phyloP scores from a whole-genome alignment of 2,329 filamentous ascomycete species.

The Chaetomiaceae sp. region DNA sequence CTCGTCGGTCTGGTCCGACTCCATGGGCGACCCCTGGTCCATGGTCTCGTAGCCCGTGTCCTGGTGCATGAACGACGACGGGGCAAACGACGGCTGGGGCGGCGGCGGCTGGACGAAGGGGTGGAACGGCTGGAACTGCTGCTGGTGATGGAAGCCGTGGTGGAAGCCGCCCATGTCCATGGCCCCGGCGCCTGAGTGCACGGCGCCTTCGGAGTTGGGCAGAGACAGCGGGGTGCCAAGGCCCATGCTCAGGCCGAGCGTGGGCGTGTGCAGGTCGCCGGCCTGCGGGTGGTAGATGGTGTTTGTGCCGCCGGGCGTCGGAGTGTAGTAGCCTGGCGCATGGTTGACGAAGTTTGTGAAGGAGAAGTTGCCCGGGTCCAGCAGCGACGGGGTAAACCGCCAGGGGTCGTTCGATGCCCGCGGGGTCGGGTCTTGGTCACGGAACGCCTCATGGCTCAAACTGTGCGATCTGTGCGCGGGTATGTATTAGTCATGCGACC shows the following conservation, averaged over 20 bases:
- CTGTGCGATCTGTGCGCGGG: conserved; percentile 42
- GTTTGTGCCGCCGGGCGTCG: conserved; percentile 75
- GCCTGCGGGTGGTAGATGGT: conserved; percentile 79
- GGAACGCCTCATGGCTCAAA: conserved; percentile 43
- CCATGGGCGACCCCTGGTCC: conserved; percentile 66
- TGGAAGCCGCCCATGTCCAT: conserved; percentile 68
- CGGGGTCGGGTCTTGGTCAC: conserved; percentile 77
- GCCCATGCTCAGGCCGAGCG: conserved; percentile 67
- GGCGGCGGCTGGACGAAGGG: conserved; percentile 63
- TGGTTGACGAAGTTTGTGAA: conserved; percentile 79
- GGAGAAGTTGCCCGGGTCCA: conserved; percentile 79
- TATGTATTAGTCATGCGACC: conserved; percentile 3
- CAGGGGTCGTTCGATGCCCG: conserved; percentile 75
- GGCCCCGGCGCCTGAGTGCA: conserved; percentile 56
- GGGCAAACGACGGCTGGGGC: conserved; percentile 61
- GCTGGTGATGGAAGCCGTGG: conserved; percentile 43
- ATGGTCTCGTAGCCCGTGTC: conserved; percentile 76
- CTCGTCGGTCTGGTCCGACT: conserved; percentile 48
- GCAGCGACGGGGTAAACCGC: conserved; percentile 81
- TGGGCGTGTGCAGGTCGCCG: conserved; percentile 82
- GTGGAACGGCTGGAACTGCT: conserved; percentile 64
- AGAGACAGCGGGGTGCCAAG: conserved; percentile 79
- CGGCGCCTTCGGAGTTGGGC: conserved; percentile 60
- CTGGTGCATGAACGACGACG: conserved; percentile 75
- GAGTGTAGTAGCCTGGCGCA: conserved; percentile 79